phyloP scores from a whole-genome alignment of 371 early-diverging fungal species.

The Conidiobolus incongruus region DNA sequence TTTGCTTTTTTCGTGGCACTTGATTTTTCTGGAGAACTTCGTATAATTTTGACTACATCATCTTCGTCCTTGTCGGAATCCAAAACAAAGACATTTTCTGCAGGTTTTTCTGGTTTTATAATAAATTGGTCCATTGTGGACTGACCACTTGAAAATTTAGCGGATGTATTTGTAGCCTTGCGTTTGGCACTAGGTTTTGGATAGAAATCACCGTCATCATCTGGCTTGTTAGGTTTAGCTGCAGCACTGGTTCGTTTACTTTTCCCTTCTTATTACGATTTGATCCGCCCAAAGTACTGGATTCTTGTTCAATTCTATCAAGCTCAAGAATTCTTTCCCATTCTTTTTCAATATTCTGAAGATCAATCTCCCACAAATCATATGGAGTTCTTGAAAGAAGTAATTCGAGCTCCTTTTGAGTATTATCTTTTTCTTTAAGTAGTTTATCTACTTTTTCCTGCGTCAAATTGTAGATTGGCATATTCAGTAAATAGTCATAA shows the following conservation, averaged over 20 bases:
- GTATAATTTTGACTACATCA: not conserved
- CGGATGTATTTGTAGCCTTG: not conserved
- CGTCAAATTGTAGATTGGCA: constrained; percentile 89
- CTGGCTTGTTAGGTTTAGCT: too few relatives aligned
- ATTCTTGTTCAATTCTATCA: not conserved
- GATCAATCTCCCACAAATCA: constrained; percentile 82
- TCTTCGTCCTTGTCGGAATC: not conserved
- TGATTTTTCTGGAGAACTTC: not conserved
- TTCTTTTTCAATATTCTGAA: constrained; percentile 25
- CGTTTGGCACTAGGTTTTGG: not conserved
- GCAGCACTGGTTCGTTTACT: not conserved
- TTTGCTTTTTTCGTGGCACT: not conserved
- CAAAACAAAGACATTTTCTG: too few relatives aligned
- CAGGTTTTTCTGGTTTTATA: not conserved
- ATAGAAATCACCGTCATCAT: too few relatives aligned
- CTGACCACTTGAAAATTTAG: not conserved
- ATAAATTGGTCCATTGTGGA: not conserved
- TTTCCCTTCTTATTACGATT: not conserved
- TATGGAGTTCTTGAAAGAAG: constrained; percentile 43
- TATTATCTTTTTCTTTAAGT: constrained; percentile 39
- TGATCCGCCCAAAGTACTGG: not conserved
- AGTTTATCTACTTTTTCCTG: constrained; percentile 73
- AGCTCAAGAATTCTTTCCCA: not conserved
- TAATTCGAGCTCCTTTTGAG: constrained; percentile 40
- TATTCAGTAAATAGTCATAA: constrained; percentile 86